Base-by-base conservation (phyloP, 169 alveolate genomes). In the Plasmodium coatneyi region DNA sequence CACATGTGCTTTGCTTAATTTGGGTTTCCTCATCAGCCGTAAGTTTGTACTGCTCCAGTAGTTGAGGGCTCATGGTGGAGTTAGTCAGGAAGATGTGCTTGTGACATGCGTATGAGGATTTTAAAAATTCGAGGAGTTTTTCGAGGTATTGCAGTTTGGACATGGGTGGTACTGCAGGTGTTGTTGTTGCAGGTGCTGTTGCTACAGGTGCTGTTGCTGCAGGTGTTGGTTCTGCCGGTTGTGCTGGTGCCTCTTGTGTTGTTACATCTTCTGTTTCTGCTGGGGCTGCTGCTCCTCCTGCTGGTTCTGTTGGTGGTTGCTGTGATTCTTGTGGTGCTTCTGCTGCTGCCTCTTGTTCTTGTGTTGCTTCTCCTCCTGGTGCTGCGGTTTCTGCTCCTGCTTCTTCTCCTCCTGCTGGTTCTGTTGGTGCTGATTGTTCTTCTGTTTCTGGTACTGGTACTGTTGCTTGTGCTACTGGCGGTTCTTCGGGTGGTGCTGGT, bases 141-240 rank as follows among this genome's bases (percentile, higher is more conserved):
- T 84, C 81, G 30, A 84, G 71, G 41, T 72, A 84, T 19, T 84
- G 30, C 66, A 84, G 28, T 74, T 84, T 83, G 5, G 92, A 25
- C 81, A 83, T 41, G 14, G 79, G 3, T 54, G 90, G 90, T 22
- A 49, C 71, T 6, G 71, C 46, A 70, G 19, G 39, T 32, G 32
- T 16, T 22, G 56, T 0, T 32, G 82, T 6, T 70, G 49, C 32
- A 70, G 82, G 46, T 0, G 60, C 60, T n/a, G 12, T 10, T 22
- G 32, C 19, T 84, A 3, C 60, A 46, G 83, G 41, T 71, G 80
- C 3, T 52, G 16, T 4, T 87, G 1, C n/a, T 78, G n/a, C 46
- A 2, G 56, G 46, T 56, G 32, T 36, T 76, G 89, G 36, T 9
- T 0, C 30, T 9, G 22, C 0, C 5, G 7, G 1, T 56, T 56